Base-by-base conservation (phyloP, 495 filamentous ascomycete genomes). In the Aspergillus egyptiacus region DNA sequence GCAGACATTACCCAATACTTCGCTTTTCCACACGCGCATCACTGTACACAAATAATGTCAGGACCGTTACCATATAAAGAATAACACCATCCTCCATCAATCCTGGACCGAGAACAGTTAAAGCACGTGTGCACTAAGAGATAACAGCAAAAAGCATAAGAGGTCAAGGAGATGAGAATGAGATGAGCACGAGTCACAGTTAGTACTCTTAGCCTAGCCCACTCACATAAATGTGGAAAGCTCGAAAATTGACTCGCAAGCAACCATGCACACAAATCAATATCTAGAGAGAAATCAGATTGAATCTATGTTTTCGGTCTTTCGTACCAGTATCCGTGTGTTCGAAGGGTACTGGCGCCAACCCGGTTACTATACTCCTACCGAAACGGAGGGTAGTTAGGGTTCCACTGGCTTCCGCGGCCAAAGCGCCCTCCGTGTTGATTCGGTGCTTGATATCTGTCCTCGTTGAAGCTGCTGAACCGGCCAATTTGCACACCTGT, bases 401-500 rank as follows among this genome's bases (percentile, higher is more conserved):
- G 48, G 18, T 55, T 60, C 71, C 71, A 74, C 38, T 71, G 67
- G 42, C 50, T 61, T 37, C 62, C 64, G 13, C 69, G 69, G 41
- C 30, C 51, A 35, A 68, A 70, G 19, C 72, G 65, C 15, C 58
- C 57, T 28, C 60, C 55, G 36, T 63, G 56, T 23, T 60, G 60
- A 23, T 53, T 58, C 11, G 57, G 37, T 13, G 60, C 44, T 17
- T 62, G 56, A 31, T 67, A 67, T 36, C 69, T 57, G n/a, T 75
- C 70, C 13, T 72, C 69, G 33, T 63, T 78, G 69, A 82, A 77
- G 48, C 81, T 79, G 55, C 64, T 68, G 56, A 68, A 81, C 48
- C 81, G 77, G 45, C 72, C 73, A 38, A 77, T 70, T 63, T 76
- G 83, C 59, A 78, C 69, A 9, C 86, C 82, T 41, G 81, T 80